A percentile compares a stretch with the other conserved stretches of the same genome.
These are phyloP conservation scores for Pseudocercospora musae DNA, from an alignment of 2,329 filamentous ascomycete species.

Conservation along the genomic window DNA sequence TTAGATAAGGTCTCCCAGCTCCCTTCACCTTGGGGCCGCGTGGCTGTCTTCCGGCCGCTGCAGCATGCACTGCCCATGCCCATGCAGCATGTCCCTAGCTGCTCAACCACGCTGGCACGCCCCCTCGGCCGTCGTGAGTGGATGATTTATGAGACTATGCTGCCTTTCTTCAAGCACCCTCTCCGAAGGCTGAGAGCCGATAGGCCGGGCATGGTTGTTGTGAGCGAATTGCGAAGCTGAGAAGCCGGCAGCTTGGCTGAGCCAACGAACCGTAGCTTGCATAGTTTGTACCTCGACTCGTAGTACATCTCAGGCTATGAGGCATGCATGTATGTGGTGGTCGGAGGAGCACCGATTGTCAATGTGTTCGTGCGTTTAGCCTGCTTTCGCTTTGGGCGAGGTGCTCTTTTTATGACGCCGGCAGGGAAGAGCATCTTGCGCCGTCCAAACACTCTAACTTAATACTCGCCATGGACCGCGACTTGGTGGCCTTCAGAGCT, in stretches of 20 bases:
- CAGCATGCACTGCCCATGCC: neutral
- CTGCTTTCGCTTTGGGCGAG: slow-evolving; percentile 7
- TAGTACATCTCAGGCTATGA: slow-evolving; percentile 5
- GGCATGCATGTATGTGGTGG: no score
- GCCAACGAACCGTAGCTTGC: neutral
- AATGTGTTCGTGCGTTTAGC: slow-evolving; percentile 12
- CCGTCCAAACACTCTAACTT: slow-evolving; percentile 20
- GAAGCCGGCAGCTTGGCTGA: slow-evolving; percentile 5
- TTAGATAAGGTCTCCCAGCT: slow-evolving; percentile 1
- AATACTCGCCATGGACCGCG: slow-evolving; percentile 22
- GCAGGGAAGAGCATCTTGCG: slow-evolving; percentile 15
- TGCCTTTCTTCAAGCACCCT: neutral
- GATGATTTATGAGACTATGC: neutral
- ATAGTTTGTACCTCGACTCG: neutral
- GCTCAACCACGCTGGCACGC: slow-evolving; percentile 5
- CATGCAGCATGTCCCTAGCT: neutral
- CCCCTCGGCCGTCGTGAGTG: neutral
- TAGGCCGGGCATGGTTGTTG: neutral
- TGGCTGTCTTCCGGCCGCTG: slow-evolving; percentile 2
- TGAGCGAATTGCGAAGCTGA: neutral
- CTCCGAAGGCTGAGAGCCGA: neutral
- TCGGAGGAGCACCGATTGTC: neutral
- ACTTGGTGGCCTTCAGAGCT: slow-evolving; percentile 20
- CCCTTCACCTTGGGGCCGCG: neutral
- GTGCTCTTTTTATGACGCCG: slow-evolving; percentile 8